Base-by-base conservation (phyloP, 106 monocot species). In the Chionographis japonica region DNA sequence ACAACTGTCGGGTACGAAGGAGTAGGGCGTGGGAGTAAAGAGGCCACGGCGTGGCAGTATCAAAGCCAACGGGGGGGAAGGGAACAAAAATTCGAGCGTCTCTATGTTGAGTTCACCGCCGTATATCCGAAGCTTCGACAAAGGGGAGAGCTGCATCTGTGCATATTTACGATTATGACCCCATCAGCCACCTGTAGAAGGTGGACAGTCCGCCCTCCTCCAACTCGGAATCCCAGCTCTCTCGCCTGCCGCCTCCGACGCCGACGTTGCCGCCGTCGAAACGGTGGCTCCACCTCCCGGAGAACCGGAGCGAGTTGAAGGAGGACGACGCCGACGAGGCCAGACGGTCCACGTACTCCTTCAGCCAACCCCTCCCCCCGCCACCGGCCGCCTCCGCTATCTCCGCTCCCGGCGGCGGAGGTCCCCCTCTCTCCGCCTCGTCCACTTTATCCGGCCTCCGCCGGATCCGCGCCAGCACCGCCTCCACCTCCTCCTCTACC, bases 401-500 rank as follows among this genome's bases (percentile, higher is more conserved):
- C 41, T 50, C 54, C 20, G 52, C 52, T 27, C 63, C 74, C 17
- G 75, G 63, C 9, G 68, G 35, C 6, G 58, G 36, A 42, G 68
- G 2, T 14, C 56, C 0, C 52, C 52, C 16, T 72, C 67, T 7
- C 43, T 66, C 16, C 13, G 50, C 50, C 72, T 73, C 40, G 52
- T 53, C 18, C 14, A 14, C 56, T 57, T 56, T 15, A 41, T 59
- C 62, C 55, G 63, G 56, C 15, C 14, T 39, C 61, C 74, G 60
- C 13, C 72, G 66, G 41, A 83, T 63, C 57, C 76, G 63, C 40
- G 83, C 71, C 37, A 91, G 58, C 52, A 92, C 89, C 15, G 87
- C 89, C 58, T 88, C 92, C 50, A 92, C 83, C 66, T 82, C 88
- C 62, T 84, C 93, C 50, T 92, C 92, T 40, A 86, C 88, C 37